Evolutionary conservation across 2,329 filamentous ascomycete species (phyloP).

Genomic region (Canariomyces notabilis): DNA sequence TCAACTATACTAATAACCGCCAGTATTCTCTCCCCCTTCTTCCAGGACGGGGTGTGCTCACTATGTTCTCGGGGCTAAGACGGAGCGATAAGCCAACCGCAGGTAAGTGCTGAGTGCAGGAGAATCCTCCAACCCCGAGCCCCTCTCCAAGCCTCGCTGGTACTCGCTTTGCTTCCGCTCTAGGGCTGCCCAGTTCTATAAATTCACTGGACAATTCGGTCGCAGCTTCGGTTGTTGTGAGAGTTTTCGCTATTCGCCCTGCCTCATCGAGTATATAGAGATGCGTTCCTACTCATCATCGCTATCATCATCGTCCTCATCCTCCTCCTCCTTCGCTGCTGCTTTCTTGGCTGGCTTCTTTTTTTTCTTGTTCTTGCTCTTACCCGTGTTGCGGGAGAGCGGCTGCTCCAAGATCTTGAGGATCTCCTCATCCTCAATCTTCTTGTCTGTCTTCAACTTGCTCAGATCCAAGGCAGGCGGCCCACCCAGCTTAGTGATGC

Average conservation of each 20-base stretch:
- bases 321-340: conserved; percentile 27
- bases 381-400: conserved; percentile 78
- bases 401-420: conserved; percentile 91
- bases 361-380: conserved; percentile 89
- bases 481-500: conserved; percentile 76
- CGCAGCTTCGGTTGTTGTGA: conserved; percentile 1
- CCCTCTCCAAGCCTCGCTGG: conserved; percentile 4
- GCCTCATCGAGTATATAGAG: background rate
- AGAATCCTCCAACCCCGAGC: conserved; percentile 5
- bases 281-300: conserved; percentile 31
- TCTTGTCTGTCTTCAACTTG: conserved; percentile 92
- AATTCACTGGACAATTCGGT: background rate
- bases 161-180: conserved; percentile 4
- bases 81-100: conserved; percentile 16
- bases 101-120: conserved; percentile 8
- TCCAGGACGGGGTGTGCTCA: conserved; percentile 7
- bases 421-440: conserved; percentile 93
- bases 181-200: background rate
- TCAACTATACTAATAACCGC: background rate
- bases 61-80: conserved; percentile 14
- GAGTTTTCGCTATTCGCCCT: background rate
- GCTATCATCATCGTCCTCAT: conserved; percentile 31
- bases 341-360: conserved; percentile 51
- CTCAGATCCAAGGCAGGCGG: conserved; percentile 70
- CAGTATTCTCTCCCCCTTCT: background rate